Evolutionary conservation across 805 yeast genomes (phyloP).

Genomic region (Jamesozyma piceae): DNA sequence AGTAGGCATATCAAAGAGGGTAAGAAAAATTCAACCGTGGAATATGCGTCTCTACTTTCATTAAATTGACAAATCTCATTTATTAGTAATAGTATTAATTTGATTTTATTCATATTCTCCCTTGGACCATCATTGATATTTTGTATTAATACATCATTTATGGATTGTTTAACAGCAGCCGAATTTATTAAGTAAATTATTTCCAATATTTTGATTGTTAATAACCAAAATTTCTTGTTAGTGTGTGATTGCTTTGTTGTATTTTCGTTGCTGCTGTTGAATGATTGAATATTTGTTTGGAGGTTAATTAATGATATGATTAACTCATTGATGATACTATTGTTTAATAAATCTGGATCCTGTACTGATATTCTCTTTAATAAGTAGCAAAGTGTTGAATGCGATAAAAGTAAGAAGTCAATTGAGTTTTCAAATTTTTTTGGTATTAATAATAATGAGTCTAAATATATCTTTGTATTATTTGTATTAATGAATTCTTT

Average conservation of each 20-base stretch:
- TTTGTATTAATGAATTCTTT: constrained; percentile 25
- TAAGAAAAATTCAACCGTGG: constrained; percentile 17
- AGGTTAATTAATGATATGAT: constrained; percentile 9
- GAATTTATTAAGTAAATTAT: constrained; percentile 25
- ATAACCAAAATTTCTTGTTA: constrained; percentile 24
- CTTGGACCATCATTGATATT: background rate
- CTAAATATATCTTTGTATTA: constrained; percentile 19
- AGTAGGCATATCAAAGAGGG: constrained; percentile 28
- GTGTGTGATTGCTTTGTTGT: background rate
- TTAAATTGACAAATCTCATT: constrained; percentile 23
- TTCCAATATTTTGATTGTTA: constrained; percentile 26
- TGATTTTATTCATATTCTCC: constrained; percentile 2
- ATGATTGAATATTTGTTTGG: background rate
- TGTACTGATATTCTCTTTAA: constrained; percentile 37
- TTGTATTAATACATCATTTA: constrained; percentile 5
- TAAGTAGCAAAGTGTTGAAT: constrained; percentile 38
- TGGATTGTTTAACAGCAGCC: constrained; percentile 4
- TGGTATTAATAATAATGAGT: constrained; percentile 14
- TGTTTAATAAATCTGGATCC: constrained; percentile 18
- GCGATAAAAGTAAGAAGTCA: constrained; percentile 22
- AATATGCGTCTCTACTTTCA: constrained; percentile 19
- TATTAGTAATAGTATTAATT: constrained; percentile 12
- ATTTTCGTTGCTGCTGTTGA: background rate
- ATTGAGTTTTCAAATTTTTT: background rate
- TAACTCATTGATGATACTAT: constrained; percentile 7